Percentiles rank a stretch among this genome's conserved stretches.
Evolutionary conservation across 2,329 filamentous ascomycete genomes (phyloP).

Genomic region (Cryphonectria radicalis): DNA sequence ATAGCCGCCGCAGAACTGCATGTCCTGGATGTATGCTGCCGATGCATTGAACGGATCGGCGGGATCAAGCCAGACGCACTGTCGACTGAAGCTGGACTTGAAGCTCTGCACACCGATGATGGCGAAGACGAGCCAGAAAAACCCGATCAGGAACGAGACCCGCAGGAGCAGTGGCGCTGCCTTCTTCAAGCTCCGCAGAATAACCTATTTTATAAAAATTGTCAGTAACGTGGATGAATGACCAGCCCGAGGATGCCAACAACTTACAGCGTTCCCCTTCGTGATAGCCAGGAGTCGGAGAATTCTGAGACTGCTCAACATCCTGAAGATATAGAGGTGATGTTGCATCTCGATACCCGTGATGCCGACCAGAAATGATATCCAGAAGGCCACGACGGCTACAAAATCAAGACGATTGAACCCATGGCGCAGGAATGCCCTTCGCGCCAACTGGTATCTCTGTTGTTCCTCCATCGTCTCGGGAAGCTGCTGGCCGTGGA

Average conservation of each 20-base stretch:
- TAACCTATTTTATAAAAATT: constrained; percentile 62
- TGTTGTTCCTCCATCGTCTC: constrained; percentile 77
- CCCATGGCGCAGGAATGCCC: constrained; percentile 90
- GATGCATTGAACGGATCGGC: constrained; percentile 56
- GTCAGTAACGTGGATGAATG: constrained; percentile 1
- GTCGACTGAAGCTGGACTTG: constrained; percentile 77
- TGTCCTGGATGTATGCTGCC: constrained; percentile 63
- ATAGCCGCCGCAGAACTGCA: constrained; percentile 87
- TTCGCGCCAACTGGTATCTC: constrained; percentile 81
- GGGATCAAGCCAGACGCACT: constrained; percentile 78
- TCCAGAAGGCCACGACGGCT: constrained; percentile 94
- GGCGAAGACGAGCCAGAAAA: constrained; percentile 97
- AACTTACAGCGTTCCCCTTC: constrained; percentile 83
- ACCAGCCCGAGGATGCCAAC: background rate
- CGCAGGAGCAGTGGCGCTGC: constrained; percentile 89
- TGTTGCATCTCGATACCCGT: constrained; percentile 68
- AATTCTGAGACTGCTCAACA: constrained; percentile 95
- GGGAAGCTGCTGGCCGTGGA: constrained; percentile 63
- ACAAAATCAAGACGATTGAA: constrained; percentile 97
- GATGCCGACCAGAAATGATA: constrained; percentile 76
- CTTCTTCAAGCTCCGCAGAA: constrained; percentile 92
- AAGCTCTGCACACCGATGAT: constrained; percentile 98
- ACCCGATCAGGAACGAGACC: constrained; percentile 90
- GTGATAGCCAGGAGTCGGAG: constrained; percentile 89
- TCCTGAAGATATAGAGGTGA: constrained; percentile 89